Evolutionary conservation across 140 eudicot genomes (phyloP), one percentile per base, ranked within the genome.

Genomic region (Cichorium intybus): DNA sequence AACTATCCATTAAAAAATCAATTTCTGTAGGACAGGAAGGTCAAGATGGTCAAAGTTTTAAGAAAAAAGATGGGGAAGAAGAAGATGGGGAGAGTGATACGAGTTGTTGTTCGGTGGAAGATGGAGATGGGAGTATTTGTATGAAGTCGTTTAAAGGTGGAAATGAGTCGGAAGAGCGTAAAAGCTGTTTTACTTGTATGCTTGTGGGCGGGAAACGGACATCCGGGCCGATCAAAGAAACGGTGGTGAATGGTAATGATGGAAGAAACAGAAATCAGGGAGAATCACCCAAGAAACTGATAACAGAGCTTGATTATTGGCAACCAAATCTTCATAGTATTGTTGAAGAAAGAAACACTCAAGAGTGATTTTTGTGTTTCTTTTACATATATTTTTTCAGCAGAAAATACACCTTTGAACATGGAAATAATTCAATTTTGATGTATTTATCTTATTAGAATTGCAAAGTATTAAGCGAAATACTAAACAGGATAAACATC

Each of bases 291-390:
- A 62, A 63, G 78, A 80, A 70, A 60, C 47, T 71, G 17, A 28
- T 73, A 41, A 21, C 74, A 1, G 14, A 81, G 52, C 69, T 74
- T 24, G 87, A 80, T 69, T 33, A 81, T 62, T 84, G 91, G 87
- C 84, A 84, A 51, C 87, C 91, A 26, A 77, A 31, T 53, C 60
- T 84, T 22, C 78, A 78, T 51, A 78, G 91, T 61, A 69, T 84
- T 31, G 64, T 14, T 56, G 91, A 84, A 63, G 91, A 81, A 78
- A 69, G 43, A 69, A 70, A 69, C 57, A 56, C 31, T 28, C 56
- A 18, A 23, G 58, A 66, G 10, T 66, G 73, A 59, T 20, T 5
- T 5, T 33, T 17, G 21, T 69, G 35, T 34, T 58, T 58, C 21
- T 62, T 63, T 26, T 58, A 34, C 21, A 24, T 26, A 20, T 1